Percentiles rank a stretch among this genome's conserved stretches.
Conservation (phyloP, 2,329 filamentous ascomycete species). For the Aureobasidium sp. region DNA sequence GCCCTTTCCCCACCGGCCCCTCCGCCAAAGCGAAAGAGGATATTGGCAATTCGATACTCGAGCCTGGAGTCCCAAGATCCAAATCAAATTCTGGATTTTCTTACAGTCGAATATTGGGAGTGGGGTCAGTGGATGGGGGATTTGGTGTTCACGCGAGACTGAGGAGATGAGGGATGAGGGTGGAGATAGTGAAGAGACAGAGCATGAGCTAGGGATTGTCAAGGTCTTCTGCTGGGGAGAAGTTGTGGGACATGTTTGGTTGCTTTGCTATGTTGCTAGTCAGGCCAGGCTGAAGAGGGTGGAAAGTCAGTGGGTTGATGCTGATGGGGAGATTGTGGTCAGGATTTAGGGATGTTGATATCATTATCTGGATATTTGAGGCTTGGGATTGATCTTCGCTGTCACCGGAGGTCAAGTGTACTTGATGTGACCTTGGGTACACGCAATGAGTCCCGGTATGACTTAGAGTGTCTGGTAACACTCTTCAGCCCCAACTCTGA, state of each 20-base stretch:
- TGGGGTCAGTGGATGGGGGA: constrained; percentile 58
- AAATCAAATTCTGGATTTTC: constrained; percentile 52
- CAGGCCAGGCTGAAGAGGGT: constrained; percentile 50
- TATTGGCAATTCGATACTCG: constrained; percentile 62
- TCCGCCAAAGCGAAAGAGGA: constrained; percentile 60
- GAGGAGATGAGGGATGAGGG: too few relatives aligned
- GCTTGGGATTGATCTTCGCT: too few relatives aligned
- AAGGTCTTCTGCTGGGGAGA: constrained; percentile 73
- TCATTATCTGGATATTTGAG: too few relatives aligned
- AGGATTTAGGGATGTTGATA: constrained; percentile 29
- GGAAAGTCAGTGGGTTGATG: constrained; percentile 59
- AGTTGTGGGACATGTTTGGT: constrained; percentile 61
- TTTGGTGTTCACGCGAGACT: constrained; percentile 49
- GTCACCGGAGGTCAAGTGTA: too few relatives aligned
- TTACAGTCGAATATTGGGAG: constrained; percentile 51
- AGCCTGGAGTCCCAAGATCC: constrained; percentile 42
- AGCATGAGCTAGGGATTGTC: too few relatives aligned
- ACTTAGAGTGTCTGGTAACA: too few relatives aligned
- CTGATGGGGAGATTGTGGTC: constrained; percentile 47
- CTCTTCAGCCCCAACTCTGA: too few relatives aligned
- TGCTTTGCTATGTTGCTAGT: constrained; percentile 66
- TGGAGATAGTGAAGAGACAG: too few relatives aligned
- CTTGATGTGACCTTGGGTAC: too few relatives aligned
- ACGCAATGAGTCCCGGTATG: too few relatives aligned
- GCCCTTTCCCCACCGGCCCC: constrained; percentile 14